These are phyloP conservation scores for Galerina marginata DNA, from an alignment of 768 basidiomycete genomes.

Conservation along the genomic window DNA sequence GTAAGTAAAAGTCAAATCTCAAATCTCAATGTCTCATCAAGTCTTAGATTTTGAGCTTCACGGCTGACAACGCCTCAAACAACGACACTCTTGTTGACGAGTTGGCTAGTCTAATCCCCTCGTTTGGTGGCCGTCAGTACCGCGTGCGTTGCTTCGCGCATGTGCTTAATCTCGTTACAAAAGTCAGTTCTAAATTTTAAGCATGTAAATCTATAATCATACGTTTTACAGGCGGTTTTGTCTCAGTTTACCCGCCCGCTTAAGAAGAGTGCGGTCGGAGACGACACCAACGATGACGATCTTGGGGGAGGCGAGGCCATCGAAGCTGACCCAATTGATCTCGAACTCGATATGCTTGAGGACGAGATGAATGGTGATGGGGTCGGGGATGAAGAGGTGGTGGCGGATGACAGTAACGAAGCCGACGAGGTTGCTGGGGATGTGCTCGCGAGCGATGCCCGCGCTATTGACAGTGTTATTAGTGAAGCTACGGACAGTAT, in stretches of 20 bases:
- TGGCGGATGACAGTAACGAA: background rate
- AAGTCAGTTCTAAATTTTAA: background rate
- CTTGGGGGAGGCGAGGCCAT: no score
- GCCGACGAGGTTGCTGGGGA: conserved; percentile 24
- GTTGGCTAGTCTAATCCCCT: background rate
- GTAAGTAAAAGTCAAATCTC: conserved; percentile 9
- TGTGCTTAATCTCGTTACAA: background rate
- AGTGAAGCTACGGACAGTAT: background rate
- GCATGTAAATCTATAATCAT: no score
- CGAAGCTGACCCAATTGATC: no score
- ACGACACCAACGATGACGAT: background rate
- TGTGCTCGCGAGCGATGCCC: conserved; percentile 24
- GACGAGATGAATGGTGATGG: background rate
- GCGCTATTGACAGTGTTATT: conserved; percentile 15
- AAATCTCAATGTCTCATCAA: background rate
- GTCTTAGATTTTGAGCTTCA: conserved; percentile 23
- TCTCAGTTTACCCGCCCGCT: background rate
- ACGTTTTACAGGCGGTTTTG: background rate
- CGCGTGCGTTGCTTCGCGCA: background rate
- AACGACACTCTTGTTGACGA: conserved; percentile 9
- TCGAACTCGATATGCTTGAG: no score
- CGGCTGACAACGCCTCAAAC: conserved; percentile 29
- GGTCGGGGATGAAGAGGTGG: conserved; percentile 10
- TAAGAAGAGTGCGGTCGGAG: background rate
- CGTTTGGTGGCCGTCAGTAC: background rate